Percentiles rank a stretch among this genome's conserved stretches.
Conservation (phyloP, 108 stramenopile species). For the Skeletonema potamos region DNA sequence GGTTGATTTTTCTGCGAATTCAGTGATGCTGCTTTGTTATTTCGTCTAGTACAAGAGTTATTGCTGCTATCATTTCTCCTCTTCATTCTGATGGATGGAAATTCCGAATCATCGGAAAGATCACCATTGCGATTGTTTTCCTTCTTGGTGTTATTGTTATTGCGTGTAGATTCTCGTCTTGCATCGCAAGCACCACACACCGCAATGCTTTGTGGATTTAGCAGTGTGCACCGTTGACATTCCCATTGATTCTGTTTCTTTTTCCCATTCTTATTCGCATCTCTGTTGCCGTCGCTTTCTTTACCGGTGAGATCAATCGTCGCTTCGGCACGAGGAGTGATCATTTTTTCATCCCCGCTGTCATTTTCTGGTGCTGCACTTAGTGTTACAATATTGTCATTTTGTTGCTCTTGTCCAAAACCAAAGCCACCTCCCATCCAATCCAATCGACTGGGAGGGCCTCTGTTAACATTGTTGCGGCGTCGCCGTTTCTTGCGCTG, state of each 20-base stretch:
- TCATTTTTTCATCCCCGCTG: background rate
- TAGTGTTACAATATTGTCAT: background rate
- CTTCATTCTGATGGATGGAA: conserved; percentile 1
- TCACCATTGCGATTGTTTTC: conserved; percentile 4
- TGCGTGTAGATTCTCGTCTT: conserved; percentile 12
- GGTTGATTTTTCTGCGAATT: background rate
- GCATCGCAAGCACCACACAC: conserved; percentile 19
- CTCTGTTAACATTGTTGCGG: background rate
- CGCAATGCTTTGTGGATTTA: conserved; percentile 10
- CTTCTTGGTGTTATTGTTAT: background rate
- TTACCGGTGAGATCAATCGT: conserved; percentile 17
- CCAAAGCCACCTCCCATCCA: conserved; percentile 30
- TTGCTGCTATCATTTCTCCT: background rate
- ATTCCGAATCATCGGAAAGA: background rate
- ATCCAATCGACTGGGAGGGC: conserved; percentile 27
- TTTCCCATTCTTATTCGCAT: background rate
- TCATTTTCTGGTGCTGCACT: background rate
- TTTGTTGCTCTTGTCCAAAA: background rate
- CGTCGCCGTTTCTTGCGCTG: conserved; percentile 5
- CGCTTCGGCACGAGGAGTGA: background rate
- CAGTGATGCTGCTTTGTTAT: background rate
- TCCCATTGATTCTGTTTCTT: background rate
- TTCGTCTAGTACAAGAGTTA: background rate
- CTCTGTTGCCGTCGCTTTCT: background rate
- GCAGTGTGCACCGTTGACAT: conserved; percentile 29